Evolutionary conservation across 495 filamentous ascomycete species (phyloP), one percentile per base, ranked within the genome.

Genomic region (Aspergillus kassunensis): DNA sequence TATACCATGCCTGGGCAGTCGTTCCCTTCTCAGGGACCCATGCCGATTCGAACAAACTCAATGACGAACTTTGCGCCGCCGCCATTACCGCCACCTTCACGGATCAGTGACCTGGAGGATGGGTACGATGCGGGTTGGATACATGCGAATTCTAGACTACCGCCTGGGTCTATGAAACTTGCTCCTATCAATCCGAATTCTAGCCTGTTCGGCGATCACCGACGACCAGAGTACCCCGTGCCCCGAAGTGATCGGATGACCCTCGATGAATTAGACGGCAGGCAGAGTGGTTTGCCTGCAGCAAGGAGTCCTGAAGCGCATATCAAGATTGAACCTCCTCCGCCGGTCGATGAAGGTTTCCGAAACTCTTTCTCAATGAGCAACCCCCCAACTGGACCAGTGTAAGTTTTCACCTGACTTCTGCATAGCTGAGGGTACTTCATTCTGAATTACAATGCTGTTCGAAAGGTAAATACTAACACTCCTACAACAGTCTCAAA

Each of bases 81-180:
- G 47, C 81, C 83, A 51, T 70, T 86, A 54, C 84, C 84, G 41
- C 84, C 84, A 7, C 84, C 83, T 7, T 66, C 73, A 53, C 65
- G 72, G 46, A 77, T 85, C 35, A 71, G 64, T 42, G 80, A 77
- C 44, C 59, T 83, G 43, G 69, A 74, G 49, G 66, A 72, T 53
- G 80, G 80, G 27, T 72, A 78, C 52, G 83, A 86, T 62, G 72
- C 73, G n/a, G 81, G 77, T 44, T 84, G 78, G 79, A 64, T 79
- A 53, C 78, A 78, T 71, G 80, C 74, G 45, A 82, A 85, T 58
- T 69, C 65, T 5, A 65, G 58, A 49, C 57, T 56, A 12, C 39
- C 63, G 12, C 45, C 57, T 42, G 63, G 59, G 35, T 59, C 67
- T 6, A 55, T 60, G 43, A 60, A 58, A 48, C 65, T 73, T 46